phyloP scores from a whole-genome alignment of 2,329 filamentous ascomycete genomes.

The Trichoderma arundinaceum region DNA sequence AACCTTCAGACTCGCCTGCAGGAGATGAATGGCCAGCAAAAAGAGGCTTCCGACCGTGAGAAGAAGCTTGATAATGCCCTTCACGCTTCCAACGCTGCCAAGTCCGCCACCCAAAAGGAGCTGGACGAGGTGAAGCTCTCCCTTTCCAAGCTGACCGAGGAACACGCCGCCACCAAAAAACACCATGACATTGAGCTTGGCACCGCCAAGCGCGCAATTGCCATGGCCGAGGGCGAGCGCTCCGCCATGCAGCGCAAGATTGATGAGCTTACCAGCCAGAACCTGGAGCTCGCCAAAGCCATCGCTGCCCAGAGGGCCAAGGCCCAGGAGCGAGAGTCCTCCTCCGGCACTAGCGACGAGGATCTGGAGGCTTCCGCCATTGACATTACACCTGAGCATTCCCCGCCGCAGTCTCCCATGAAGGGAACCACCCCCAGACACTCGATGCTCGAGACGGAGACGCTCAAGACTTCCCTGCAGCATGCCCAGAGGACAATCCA shows the following conservation, averaged over 20 bases:
- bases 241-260: constrained; percentile 80
- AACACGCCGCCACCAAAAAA: constrained; percentile 77
- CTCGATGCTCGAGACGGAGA: constrained; percentile 91
- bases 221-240: constrained; percentile 78
- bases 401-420: constrained; percentile 85
- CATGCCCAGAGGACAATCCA: constrained; percentile 98
- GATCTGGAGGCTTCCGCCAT: constrained; percentile 69
- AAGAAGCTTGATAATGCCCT: constrained; percentile 78
- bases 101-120: constrained; percentile 79
- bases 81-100: constrained; percentile 73
- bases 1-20: constrained; percentile 91
- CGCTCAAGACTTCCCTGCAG: constrained; percentile 88
- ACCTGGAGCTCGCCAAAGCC: constrained; percentile 86
- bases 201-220: constrained; percentile 78
- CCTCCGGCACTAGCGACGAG: constrained; percentile 64
- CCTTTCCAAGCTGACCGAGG: constrained; percentile 79
- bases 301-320: constrained; percentile 76
- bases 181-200: constrained; percentile 89
- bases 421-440: constrained; percentile 88
- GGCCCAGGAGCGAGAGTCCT: constrained; percentile 66
- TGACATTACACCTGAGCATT: constrained; percentile 81
- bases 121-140: constrained; percentile 86
- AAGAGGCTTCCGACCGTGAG: constrained; percentile 80
- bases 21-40: constrained; percentile 74
- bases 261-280: constrained; percentile 85